phyloP scores from a whole-genome alignment of 352 stramenopile genomes.

The Peronospora farinosa region DNA sequence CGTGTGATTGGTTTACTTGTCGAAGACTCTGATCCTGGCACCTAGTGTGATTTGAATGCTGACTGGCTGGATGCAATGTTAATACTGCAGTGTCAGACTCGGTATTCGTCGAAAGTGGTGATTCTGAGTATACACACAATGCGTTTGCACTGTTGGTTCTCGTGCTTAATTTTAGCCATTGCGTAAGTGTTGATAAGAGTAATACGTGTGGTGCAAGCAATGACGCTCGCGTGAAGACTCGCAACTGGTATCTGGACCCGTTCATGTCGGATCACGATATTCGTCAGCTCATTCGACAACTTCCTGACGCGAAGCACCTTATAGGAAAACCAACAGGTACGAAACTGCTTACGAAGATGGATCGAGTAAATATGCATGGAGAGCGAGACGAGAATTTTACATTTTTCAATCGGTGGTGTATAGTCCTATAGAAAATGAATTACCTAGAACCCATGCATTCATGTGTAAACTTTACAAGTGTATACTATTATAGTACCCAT shows the following conservation, averaged over 20 bases:
- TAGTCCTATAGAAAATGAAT: constrained; percentile 41
- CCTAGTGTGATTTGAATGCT: not conserved
- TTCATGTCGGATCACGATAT: constrained; percentile 72
- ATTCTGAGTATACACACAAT: constrained; percentile 44
- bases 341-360: constrained; percentile 36
- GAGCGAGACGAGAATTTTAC: constrained; percentile 44
- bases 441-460: too few relatives aligned
- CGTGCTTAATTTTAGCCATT: constrained; percentile 59
- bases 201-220: not conserved
- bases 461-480: too few relatives aligned
- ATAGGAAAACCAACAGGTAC: constrained; percentile 45
- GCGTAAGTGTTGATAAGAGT: constrained; percentile 13
- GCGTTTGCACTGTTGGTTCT: constrained; percentile 46
- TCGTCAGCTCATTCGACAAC: constrained; percentile 40
- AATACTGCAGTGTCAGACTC: constrained; percentile 51
- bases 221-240: constrained; percentile 24
- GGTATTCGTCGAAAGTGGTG: constrained; percentile 65
- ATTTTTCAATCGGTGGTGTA: constrained; percentile 69
- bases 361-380: constrained; percentile 52
- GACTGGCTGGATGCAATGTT: not conserved
- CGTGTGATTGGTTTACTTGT: constrained; percentile 3
- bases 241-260: constrained; percentile 59
- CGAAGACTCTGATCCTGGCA: not conserved
- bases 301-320: constrained; percentile 35
- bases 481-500: too few relatives aligned